Percentiles rank a stretch among this genome's conserved stretches.
Conservation (phyloP, 371 early-diverging fungal species). For the Mucor piriformis region DNA sequence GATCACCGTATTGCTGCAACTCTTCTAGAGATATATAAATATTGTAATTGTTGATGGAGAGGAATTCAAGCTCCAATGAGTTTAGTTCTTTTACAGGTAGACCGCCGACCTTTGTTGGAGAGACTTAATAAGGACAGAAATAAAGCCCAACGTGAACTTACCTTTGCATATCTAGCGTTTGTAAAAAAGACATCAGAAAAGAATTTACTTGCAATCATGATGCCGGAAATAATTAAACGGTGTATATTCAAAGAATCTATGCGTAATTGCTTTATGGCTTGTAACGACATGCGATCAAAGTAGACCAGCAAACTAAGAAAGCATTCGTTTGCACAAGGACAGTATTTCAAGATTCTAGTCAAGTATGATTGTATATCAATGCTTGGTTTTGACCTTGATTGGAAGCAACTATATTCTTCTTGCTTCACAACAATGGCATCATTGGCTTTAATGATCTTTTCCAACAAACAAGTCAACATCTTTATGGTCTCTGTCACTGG, state of each 20-base stretch:
- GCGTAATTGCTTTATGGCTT: slow-evolving; percentile 50
- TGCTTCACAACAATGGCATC: slow-evolving; percentile 11
- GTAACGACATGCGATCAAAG: slow-evolving; percentile 68
- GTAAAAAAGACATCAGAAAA: slow-evolving; percentile 87
- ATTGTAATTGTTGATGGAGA: slow-evolving; percentile 71
- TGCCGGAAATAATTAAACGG: slow-evolving; percentile 77
- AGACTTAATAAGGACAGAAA: neutral
- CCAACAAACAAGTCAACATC: slow-evolving; percentile 35
- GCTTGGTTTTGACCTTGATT: slow-evolving; percentile 56
- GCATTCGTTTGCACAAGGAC: slow-evolving; percentile 76
- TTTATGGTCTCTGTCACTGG: slow-evolving; percentile 39
- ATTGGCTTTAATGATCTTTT: slow-evolving; percentile 33
- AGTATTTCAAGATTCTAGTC: slow-evolving; percentile 71
- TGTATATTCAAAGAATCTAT: slow-evolving; percentile 86
- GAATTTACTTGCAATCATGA: slow-evolving; percentile 82
- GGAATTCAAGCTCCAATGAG: slow-evolving; percentile 84
- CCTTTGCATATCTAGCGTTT: slow-evolving; percentile 82
- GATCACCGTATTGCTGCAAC: slow-evolving; percentile 82
- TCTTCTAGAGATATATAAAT: slow-evolving; percentile 74
- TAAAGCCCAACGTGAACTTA: too few species aligned
- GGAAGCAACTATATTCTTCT: slow-evolving; percentile 46
- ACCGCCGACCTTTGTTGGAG: slow-evolving; percentile 97
- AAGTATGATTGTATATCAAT: slow-evolving; percentile 65
- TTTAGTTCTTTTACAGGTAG: slow-evolving; percentile 90
- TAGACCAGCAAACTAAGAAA: slow-evolving; percentile 82